Evolutionary conservation across 495 filamentous ascomycete genomes (phyloP), one percentile per base, ranked within the genome.

Genomic region (Chaetomium fimeti): DNA sequence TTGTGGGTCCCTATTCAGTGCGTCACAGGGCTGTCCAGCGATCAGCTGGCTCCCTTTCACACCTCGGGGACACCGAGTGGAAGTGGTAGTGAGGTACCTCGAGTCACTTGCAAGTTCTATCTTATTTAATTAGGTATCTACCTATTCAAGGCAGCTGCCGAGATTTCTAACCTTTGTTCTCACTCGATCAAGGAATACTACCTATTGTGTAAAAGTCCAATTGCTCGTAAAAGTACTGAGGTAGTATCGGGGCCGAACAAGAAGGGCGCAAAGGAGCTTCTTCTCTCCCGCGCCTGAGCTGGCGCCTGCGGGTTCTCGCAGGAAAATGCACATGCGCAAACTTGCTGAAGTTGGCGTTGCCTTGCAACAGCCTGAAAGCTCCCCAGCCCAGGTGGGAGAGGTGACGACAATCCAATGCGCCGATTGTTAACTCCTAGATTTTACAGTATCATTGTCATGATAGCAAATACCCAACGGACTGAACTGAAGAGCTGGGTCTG

Each of bases 1-100:
- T 16, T 55, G 61, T 54, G 61, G 61, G 61, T 47, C 27, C 8
- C 27, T 49, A 38, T 57, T 57, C 40, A 22, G 49, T 32, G 61
- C 25, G 3, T 54, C 60, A 27, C 32, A 43, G 36, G 55, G 38
- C 55, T 57, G 54, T 36, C 32, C 32, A 36, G 43, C 11, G 5
- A 16, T 54, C 51, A 28, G 20, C 5, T 54, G 28, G 54, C 54
- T 57, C 20, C 12, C 54, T 15, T 57, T 40, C 25, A 42, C 20
- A 11, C 15, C 27, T n/a, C 28, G 5, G 32, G 12, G 32, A 36
- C 32, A 36, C 32, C 32, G 32, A 36, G 8, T 36, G 12, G 5
- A 36, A 9, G 29, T 32, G 29, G 29, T 32, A 32, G 3, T 3
- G 3, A 32, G 3, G 29, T 3, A 32, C 29, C 29, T 32, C 3